These are phyloP conservation scores for Solanum rostratum DNA, from an alignment of 257 asterid genomes.

Conservation along the genomic window DNA sequence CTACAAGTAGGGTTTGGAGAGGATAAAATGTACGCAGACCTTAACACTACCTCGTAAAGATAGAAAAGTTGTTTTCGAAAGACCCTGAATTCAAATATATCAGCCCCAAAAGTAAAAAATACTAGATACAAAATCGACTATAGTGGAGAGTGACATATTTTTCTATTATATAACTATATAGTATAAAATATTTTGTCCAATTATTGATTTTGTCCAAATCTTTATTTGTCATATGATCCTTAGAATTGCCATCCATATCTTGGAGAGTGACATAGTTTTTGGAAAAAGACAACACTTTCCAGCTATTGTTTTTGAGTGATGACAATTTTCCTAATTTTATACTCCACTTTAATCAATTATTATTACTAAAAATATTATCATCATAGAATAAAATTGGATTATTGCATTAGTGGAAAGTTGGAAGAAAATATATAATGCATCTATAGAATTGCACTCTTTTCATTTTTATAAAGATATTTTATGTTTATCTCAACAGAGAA, in stretches of 20 bases:
- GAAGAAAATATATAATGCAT: not conserved
- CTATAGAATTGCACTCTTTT: not conserved
- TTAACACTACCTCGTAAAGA: too few relatives aligned
- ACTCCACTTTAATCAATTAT: slow-evolving; percentile 9
- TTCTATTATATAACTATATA: not conserved
- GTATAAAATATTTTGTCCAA: slow-evolving; percentile 22
- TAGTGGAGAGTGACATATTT: too few relatives aligned
- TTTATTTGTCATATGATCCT: slow-evolving; percentile 17
- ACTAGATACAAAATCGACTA: too few relatives aligned
- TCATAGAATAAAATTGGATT: not conserved
- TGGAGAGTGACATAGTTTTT: slow-evolving; percentile 35
- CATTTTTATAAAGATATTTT: not conserved
- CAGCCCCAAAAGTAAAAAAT: too few relatives aligned
- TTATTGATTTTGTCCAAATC: slow-evolving; percentile 39
- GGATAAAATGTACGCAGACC: too few relatives aligned
- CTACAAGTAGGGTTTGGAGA: too few relatives aligned
- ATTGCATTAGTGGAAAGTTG: not conserved
- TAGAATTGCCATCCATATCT: slow-evolving; percentile 13
- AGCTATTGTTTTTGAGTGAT: slow-evolving; percentile 9
- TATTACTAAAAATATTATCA: not conserved
- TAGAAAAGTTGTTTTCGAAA: too few relatives aligned
- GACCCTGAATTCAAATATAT: too few relatives aligned
- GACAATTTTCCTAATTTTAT: slow-evolving; percentile 7
- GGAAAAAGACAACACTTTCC: slow-evolving; percentile 33
- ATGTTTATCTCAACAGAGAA: not conserved